A percentile compares a stretch with the other conserved stretches of the same genome.
phyloP scores from a whole-genome alignment of 805 yeast species.

The Teunomyces barrocoloradensis region DNA sequence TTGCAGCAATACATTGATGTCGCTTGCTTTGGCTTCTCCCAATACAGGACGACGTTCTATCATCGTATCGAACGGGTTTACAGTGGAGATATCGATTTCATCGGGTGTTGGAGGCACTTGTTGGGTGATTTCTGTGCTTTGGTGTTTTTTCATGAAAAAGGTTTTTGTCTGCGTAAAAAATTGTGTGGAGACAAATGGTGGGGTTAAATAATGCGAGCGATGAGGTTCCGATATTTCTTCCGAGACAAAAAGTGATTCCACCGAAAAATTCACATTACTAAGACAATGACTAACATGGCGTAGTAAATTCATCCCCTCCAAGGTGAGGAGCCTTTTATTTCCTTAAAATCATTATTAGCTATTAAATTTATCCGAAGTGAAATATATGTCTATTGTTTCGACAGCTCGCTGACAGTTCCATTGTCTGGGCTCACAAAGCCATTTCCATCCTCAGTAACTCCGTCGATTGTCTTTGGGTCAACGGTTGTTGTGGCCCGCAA shows the following conservation, averaged over 20 bases:
- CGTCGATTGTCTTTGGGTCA: conserved; percentile 9
- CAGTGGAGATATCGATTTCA: not conserved
- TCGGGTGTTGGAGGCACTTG: not conserved
- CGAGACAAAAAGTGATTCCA: not conserved
- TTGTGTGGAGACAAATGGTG: not conserved
- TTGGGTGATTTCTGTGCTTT: not conserved
- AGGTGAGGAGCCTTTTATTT: not conserved
- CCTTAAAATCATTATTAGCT: not conserved
- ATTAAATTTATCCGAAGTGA: not conserved
- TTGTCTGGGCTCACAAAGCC: conserved; percentile 18
- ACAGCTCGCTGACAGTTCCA: conserved; percentile 13
- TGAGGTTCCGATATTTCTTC: not conserved
- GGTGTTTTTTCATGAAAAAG: not conserved
- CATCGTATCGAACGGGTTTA: not conserved
- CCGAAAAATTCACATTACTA: not conserved
- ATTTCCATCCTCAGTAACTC: not conserved
- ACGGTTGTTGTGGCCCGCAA: conserved; percentile 23
- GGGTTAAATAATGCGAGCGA: not conserved
- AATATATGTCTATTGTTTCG: conserved; percentile 8
- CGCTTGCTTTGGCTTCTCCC: not conserved
- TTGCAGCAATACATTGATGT: not conserved
- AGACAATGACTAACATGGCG: too few species aligned
- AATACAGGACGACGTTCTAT: not conserved
- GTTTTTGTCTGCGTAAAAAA: not conserved
- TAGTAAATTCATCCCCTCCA: too few species aligned